phyloP scores from a whole-genome alignment of 441 rosid species.

The Metrosideros polymorpha region DNA sequence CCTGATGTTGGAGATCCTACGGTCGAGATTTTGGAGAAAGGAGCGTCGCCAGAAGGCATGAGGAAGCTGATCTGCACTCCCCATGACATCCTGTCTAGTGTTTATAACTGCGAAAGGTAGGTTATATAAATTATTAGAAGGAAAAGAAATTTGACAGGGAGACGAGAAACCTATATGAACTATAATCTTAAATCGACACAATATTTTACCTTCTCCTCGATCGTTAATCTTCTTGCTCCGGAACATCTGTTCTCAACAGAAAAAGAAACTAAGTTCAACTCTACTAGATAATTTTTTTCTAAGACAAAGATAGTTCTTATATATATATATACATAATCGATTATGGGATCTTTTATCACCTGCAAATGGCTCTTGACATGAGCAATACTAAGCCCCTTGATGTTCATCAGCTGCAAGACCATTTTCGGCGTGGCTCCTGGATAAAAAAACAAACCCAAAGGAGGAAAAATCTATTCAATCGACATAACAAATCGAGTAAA shows the following conservation, averaged over 20 bases:
- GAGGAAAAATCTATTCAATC: neutral
- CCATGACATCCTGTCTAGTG: conserved; percentile 1
- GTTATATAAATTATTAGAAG: neutral
- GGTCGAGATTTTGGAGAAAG: conserved; percentile 3
- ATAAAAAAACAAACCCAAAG: neutral
- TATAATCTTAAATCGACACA: neutral
- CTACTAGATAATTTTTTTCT: neutral
- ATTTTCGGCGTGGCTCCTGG: conserved; percentile 37
- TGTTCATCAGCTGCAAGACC: conserved; percentile 33
- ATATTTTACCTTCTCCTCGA: conserved; percentile 22
- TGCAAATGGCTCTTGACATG: conserved; percentile 37
- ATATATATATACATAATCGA: neutral
- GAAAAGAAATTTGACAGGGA: neutral
- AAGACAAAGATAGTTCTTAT: neutral
- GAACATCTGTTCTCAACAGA: conserved; percentile 21
- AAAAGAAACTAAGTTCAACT: neutral
- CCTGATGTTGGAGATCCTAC: conserved; percentile 15
- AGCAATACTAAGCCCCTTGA: conserved; percentile 27
- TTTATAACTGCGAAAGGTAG: conserved; percentile 4
- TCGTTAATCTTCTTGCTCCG: conserved; percentile 34
- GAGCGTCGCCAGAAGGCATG: conserved; percentile 13
- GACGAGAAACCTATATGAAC: neutral
- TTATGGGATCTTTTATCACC: conserved; percentile 1
- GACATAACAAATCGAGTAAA: neutral
- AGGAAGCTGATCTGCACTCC: conserved; percentile 3